Evolutionary conservation across 345 rosid species (phyloP).

Genomic region (Reutealis trisperma): DNA sequence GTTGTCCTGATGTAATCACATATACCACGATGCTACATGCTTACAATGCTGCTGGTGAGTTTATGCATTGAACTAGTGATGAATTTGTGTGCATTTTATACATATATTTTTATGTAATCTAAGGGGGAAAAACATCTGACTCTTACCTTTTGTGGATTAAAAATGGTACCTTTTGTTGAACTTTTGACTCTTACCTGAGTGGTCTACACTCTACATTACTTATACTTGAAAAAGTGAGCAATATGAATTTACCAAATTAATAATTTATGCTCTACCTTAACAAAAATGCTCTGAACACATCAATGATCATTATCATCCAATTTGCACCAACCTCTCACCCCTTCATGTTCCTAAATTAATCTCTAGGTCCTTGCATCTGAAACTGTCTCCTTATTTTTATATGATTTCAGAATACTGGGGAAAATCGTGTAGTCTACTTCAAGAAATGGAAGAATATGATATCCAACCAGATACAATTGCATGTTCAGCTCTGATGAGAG

Average conservation of each 20-base stretch:
- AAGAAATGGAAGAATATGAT: conserved; percentile 69
- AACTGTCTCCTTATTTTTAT: background rate
- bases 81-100: background rate
- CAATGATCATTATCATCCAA: background rate
- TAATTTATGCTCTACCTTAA: background rate
- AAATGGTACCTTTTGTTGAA: background rate
- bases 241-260: background rate
- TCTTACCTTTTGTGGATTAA: too few species aligned
- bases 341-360: background rate
- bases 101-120: background rate
- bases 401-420: conserved; percentile 61
- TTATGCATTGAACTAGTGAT: conserved; percentile 6
- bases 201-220: background rate
- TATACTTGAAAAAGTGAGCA: background rate
- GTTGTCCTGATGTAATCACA: conserved; percentile 71
- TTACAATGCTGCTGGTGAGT: conserved; percentile 63
- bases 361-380: background rate
- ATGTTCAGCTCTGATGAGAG: conserved; percentile 82
- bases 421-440: conserved; percentile 60
- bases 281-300: background rate
- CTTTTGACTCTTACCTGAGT: background rate
- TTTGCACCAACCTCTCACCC: background rate
- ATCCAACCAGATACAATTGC: conserved; percentile 72
- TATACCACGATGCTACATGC: conserved; percentile 83
- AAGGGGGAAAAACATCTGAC: background rate